Conservation (phyloP, 768 basidiomycete genomes). For the Boletales sp. region DNA sequence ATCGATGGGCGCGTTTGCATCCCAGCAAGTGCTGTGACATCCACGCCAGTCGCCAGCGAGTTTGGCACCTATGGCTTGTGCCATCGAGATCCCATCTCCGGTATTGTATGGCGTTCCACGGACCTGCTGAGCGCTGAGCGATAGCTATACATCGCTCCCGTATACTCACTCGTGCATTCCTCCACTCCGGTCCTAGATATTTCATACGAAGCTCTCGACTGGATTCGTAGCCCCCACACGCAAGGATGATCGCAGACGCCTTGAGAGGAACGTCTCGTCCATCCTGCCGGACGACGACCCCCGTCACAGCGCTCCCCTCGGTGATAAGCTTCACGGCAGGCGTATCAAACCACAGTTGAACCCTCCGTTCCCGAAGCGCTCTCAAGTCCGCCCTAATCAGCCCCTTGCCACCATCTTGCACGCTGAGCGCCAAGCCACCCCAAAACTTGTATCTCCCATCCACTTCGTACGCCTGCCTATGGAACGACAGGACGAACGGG, state of each 20-base stretch:
- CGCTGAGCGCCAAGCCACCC: constrained; percentile 64
- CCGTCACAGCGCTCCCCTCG: constrained; percentile 39
- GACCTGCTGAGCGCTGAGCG: constrained; percentile 37
- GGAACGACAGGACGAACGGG: constrained; percentile 56
- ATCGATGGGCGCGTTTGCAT: constrained; percentile 52
- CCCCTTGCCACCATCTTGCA: constrained; percentile 67
- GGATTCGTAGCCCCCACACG: constrained; percentile 67
- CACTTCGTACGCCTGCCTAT: constrained; percentile 67
- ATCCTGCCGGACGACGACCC: constrained; percentile 41
- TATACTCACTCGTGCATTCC: constrained; percentile 47
- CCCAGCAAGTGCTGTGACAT: constrained; percentile 76
- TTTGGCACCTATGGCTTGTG: constrained; percentile 46
- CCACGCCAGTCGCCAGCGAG: constrained; percentile 64
- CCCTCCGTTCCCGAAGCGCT: constrained; percentile 46
- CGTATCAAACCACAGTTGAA: constrained; percentile 57
- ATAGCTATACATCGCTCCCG: neutral
- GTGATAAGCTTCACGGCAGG: constrained; percentile 37
- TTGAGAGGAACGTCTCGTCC: constrained; percentile 36
- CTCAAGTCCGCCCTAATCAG: constrained; percentile 53
- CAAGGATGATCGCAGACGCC: constrained; percentile 51
- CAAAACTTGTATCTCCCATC: constrained; percentile 62
- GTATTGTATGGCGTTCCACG: constrained; percentile 69
- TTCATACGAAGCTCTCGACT: constrained; percentile 47
- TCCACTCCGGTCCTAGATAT: constrained; percentile 59
- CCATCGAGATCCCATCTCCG: constrained; percentile 62